These are phyloP conservation scores for Sclerotinia spermophila DNA, from an alignment of 2,329 filamentous ascomycete genomes.

Conservation along the genomic window DNA sequence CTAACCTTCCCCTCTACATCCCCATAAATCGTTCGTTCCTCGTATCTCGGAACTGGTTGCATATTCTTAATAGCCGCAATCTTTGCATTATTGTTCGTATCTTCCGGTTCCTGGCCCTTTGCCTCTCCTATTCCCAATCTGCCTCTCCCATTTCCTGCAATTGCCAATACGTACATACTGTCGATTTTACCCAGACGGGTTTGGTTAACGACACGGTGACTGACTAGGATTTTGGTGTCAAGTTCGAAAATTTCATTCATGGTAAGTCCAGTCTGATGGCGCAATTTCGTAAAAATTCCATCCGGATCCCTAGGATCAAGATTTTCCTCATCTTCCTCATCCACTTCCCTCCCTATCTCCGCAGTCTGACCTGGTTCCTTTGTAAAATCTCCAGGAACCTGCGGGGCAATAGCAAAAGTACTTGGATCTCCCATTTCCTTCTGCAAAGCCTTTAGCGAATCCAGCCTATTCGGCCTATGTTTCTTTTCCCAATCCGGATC, in stretches of 20 bases:
- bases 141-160: slow-evolving; percentile 85
- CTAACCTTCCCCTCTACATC: slow-evolving; percentile 80
- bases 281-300: slow-evolving; percentile 34
- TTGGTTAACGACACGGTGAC: slow-evolving; percentile 79
- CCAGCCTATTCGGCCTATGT: slow-evolving; percentile 23
- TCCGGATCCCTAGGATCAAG: slow-evolving; percentile 36
- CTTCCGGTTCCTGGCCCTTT: slow-evolving; percentile 71
- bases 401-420: slow-evolving; percentile 28
- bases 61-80: slow-evolving; percentile 86
- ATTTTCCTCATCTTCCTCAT: slow-evolving; percentile 24
- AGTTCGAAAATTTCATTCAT: slow-evolving; percentile 53
- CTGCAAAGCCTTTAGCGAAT: slow-evolving; percentile 27
- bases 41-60: slow-evolving; percentile 87
- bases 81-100: slow-evolving; percentile 68
- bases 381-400: slow-evolving; percentile 28
- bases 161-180: slow-evolving; percentile 69
- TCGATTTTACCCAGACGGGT: slow-evolving; percentile 92
- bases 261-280: slow-evolving; percentile 52
- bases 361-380: slow-evolving; percentile 15
- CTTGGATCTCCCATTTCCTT: slow-evolving; percentile 27
- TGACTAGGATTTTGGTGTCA: slow-evolving; percentile 68
- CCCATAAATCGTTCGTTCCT: slow-evolving; percentile 87
- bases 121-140: slow-evolving; percentile 85
- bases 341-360: slow-evolving; percentile 17
- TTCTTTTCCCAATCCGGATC: slow-evolving; percentile 19